phyloP scores from a whole-genome alignment of 2,329 filamentous ascomycete species.

The Neoscytalidium dimidiatum region DNA sequence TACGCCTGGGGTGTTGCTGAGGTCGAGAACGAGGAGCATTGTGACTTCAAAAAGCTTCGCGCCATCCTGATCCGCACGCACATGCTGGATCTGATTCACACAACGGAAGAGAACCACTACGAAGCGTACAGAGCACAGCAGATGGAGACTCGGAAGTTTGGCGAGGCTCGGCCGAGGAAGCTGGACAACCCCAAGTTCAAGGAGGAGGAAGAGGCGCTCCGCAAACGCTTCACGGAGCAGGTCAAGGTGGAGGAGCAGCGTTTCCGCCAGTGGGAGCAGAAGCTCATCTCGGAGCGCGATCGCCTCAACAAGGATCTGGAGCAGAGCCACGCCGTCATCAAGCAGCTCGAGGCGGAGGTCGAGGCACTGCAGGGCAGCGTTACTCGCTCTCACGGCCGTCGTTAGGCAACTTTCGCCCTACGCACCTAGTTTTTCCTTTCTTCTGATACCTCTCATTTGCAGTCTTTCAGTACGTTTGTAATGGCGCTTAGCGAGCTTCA shows the following conservation, averaged over 20 bases:
- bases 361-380: constrained; percentile 63
- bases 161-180: constrained; percentile 95
- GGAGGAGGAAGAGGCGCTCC: constrained; percentile 96
- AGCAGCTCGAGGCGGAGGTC: constrained; percentile 87
- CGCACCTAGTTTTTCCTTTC: constrained; percentile 32
- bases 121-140: constrained; percentile 98
- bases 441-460: constrained; percentile 44
- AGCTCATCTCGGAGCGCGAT: constrained; percentile 97
- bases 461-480: constrained; percentile 43
- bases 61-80: constrained; percentile 98
- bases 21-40: constrained; percentile 99
- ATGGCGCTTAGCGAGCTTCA: constrained; percentile 29
- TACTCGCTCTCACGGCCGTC: constrained; percentile 88
- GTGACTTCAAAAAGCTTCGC: constrained; percentile 99
- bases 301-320: constrained; percentile 99
- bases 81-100: constrained; percentile 99
- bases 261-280: constrained; percentile 99
- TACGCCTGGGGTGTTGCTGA: constrained; percentile 99
- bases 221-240: constrained; percentile 99
- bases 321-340: constrained; percentile 89
- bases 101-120: constrained; percentile 98
- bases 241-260: constrained; percentile 99
- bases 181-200: constrained; percentile 99
- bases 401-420: constrained; percentile 55
- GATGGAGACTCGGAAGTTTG: constrained; percentile 99